A percentile compares a stretch with the other conserved stretches of the same genome.
phyloP scores from a whole-genome alignment of 345 rosid species.

The Pugionium dolabratum region DNA sequence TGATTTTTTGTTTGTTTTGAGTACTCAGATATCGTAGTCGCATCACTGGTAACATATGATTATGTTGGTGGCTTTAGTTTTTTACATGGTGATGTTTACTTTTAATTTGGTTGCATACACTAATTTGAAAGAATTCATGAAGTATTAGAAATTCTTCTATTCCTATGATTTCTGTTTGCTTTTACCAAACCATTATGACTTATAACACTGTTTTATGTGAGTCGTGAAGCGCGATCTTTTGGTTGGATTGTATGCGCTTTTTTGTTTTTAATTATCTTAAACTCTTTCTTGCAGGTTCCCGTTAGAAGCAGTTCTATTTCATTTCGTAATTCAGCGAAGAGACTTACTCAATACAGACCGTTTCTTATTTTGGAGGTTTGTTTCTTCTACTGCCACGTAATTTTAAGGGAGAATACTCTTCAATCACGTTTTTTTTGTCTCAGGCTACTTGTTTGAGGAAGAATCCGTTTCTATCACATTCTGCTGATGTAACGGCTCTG shows the following conservation, averaged over 20 bases:
- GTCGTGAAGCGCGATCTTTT: background rate
- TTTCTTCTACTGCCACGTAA: conserved; percentile 25
- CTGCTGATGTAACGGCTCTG: conserved; percentile 49
- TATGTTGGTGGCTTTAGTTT: background rate
- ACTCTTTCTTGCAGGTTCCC: conserved; percentile 42
- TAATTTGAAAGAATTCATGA: too few species aligned
- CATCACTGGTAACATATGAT: background rate
- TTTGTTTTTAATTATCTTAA: background rate
- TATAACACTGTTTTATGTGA: background rate
- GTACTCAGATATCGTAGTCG: background rate
- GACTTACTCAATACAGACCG: conserved; percentile 45
- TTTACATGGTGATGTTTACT: background rate
- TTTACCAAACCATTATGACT: background rate
- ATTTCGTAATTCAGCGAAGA: conserved; percentile 44
- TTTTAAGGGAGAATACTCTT: conserved; percentile 1
- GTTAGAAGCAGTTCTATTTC: conserved; percentile 43
- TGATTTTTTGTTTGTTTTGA: too few species aligned
- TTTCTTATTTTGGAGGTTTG: conserved; percentile 59
- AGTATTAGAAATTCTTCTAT: background rate
- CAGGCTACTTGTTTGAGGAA: conserved; percentile 55
- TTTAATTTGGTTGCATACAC: too few species aligned
- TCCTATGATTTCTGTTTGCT: conserved; percentile 2
- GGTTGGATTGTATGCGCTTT: background rate
- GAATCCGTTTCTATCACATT: conserved; percentile 41
- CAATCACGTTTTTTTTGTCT: background rate